A percentile compares a stretch with the other conserved stretches of the same genome.
These are phyloP conservation scores for Fusarium stilboides DNA, from an alignment of 2,329 filamentous ascomycete species.

Conservation along the genomic window DNA sequence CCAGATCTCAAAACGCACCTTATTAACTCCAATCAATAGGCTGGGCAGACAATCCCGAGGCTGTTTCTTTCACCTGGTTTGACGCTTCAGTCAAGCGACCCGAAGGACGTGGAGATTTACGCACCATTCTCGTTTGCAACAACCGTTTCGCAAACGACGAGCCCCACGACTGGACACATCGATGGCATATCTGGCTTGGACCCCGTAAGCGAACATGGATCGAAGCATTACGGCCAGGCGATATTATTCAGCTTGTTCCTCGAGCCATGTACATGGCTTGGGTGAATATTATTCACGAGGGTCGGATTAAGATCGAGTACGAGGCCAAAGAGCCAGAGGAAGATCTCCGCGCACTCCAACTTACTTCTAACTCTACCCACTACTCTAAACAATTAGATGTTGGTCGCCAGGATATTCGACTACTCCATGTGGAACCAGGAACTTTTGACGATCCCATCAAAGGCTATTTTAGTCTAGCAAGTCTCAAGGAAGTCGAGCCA, in stretches of 20 bases:
- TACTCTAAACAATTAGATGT: not conserved
- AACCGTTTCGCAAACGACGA: conserved; percentile 29
- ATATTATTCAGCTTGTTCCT: conserved; percentile 35
- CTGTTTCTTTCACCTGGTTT: conserved; percentile 37
- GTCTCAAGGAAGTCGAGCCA: not conserved
- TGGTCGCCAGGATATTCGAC: conserved; percentile 18
- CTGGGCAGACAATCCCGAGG: conserved; percentile 32
- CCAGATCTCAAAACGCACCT: no score
- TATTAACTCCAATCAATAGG: not conserved
- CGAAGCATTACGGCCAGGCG: conserved; percentile 22
- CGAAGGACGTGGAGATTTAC: conserved; percentile 34
- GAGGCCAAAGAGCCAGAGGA: not conserved
- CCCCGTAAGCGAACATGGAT: conserved; percentile 28
- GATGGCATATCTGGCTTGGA: conserved; percentile 20
- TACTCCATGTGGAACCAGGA: conserved; percentile 26
- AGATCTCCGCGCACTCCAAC: rapidly evolving
- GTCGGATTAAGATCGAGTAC: conserved; percentile 34
- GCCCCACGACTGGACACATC: not conserved
- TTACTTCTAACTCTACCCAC: conserved; percentile 4
- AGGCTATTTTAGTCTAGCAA: conserved; percentile 12
- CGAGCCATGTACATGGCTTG: conserved; percentile 37
- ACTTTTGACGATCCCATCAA: conserved; percentile 22
- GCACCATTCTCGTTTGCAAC: conserved; percentile 19
- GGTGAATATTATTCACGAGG: conserved; percentile 38
- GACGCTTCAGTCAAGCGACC: conserved; percentile 33